phyloP scores from a whole-genome alignment of 306 rosid species.

The Medicago arabica region DNA sequence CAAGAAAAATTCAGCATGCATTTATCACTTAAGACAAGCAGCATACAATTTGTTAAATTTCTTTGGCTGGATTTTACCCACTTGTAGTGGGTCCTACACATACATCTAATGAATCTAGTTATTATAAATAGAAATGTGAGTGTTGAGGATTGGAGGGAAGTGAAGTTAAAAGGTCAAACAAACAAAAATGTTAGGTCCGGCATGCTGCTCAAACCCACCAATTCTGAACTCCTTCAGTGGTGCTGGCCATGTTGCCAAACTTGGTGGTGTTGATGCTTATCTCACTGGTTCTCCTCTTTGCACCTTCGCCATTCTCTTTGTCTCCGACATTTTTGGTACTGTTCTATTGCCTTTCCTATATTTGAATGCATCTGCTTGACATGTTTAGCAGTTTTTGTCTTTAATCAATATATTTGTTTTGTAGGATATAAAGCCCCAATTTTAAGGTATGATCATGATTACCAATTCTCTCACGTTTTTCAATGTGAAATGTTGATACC shows the following conservation, averaged over 20 bases:
- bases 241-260: conserved; percentile 58
- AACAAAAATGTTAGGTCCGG: conserved; percentile 58
- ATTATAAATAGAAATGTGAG: background rate
- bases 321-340: conserved; percentile 64
- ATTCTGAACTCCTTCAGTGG: conserved; percentile 58
- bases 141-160: background rate
- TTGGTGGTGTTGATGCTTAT: conserved; percentile 61
- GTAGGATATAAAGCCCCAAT: conserved; percentile 74
- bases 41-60: no score
- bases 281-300: conserved; percentile 60
- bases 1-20: no score
- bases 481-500: no score
- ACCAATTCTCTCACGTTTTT: background rate
- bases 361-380: background rate
- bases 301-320: conserved; percentile 55
- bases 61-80: no score
- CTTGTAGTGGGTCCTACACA: no score
- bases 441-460: conserved; percentile 54
- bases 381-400: background rate
- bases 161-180: background rate
- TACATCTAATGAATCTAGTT: background rate
- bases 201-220: conserved; percentile 76
- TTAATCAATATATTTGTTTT: conserved; percentile 32
- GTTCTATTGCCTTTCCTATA: background rate
- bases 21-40: no score